phyloP scores from a whole-genome alignment of 139 green algal species.

The Chlamydomonas schloesseri region DNA sequence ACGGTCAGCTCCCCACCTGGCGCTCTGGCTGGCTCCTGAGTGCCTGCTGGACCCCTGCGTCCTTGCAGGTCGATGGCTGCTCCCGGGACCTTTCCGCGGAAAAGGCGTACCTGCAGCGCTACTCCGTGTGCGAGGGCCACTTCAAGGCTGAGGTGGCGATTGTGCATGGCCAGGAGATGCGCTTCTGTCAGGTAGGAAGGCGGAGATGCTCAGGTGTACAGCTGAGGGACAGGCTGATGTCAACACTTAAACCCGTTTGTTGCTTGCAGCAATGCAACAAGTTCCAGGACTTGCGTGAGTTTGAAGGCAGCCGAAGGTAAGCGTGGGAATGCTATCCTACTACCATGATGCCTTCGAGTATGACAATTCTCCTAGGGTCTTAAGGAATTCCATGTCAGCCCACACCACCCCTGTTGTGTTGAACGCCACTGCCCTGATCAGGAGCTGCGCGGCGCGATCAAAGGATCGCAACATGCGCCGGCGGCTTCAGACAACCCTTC shows the following conservation, averaged over 20 bases:
- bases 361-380: no score
- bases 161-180: slow-evolving; percentile 23
- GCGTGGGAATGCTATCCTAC: no score
- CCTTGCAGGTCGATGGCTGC: slow-evolving; percentile 42
- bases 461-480: slow-evolving; percentile 43
- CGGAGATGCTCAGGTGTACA: no score
- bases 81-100: background rate
- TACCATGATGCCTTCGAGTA: no score
- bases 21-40: no score
- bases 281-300: slow-evolving; percentile 40
- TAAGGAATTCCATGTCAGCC: no score
- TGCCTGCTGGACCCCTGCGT: no score
- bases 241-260: no score
- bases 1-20: no score
- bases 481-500: slow-evolving; percentile 19
- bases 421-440: no score
- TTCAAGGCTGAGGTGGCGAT: slow-evolving; percentile 17
- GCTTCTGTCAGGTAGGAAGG: slow-evolving; percentile 1
- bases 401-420: no score
- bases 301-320: slow-evolving; percentile 26
- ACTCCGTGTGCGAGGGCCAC: slow-evolving; percentile 31
- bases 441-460: slow-evolving; percentile 36
- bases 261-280: slow-evolving; percentile 51
- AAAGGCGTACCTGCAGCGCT: slow-evolving; percentile 44
- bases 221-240: background rate